These are phyloP conservation scores for Petasospora rhodanensis DNA, from an alignment of 1,139 yeast species.

Conservation along the genomic window DNA sequence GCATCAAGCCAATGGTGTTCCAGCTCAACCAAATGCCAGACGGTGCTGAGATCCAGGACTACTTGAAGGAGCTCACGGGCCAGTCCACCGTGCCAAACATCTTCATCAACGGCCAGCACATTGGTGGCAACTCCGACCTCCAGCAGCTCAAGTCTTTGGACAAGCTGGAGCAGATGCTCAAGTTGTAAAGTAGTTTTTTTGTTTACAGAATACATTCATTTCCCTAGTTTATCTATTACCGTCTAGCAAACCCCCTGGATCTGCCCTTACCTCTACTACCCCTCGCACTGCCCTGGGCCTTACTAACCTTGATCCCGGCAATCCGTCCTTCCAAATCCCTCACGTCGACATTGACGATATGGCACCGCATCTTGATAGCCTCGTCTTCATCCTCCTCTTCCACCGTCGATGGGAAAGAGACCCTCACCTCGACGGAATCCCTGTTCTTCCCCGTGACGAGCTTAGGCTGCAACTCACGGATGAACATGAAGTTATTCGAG, in stretches of 20 bases:
- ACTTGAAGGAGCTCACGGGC: slow-evolving; percentile 71
- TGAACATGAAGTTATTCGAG: slow-evolving; percentile 40
- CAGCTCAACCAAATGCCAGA: slow-evolving; percentile 59
- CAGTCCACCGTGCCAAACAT: slow-evolving; percentile 93
- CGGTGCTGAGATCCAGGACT: slow-evolving; percentile 73
- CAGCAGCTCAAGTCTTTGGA: slow-evolving; percentile 51
- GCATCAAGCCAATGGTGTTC: slow-evolving; percentile 51
- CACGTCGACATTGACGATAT: slow-evolving; percentile 34
- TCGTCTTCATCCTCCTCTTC: slow-evolving; percentile 8
- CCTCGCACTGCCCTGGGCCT: no score
- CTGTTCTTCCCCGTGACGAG: slow-evolving; percentile 34
- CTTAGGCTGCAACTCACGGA: slow-evolving; percentile 39
- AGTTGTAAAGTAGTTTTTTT: slow-evolving; percentile 28
- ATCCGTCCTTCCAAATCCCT: slow-evolving; percentile 32
- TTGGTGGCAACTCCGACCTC: slow-evolving; percentile 91
- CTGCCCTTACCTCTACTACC: slow-evolving; percentile 2
- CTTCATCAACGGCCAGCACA: slow-evolving; percentile 83
- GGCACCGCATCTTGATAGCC: slow-evolving; percentile 26
- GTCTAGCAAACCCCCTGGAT: slow-evolving; percentile 3
- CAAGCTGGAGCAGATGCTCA: slow-evolving; percentile 33
- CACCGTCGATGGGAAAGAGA: slow-evolving; percentile 27
- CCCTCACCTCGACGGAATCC: slow-evolving; percentile 28
- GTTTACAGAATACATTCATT: no score
- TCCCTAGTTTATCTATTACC: no score
- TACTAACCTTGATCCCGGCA: slow-evolving; percentile 19